A percentile compares a stretch with the other conserved stretches of the same genome.
Conservation (phyloP, 179 eudicot genomes). For the Pouteria campechiana region DNA sequence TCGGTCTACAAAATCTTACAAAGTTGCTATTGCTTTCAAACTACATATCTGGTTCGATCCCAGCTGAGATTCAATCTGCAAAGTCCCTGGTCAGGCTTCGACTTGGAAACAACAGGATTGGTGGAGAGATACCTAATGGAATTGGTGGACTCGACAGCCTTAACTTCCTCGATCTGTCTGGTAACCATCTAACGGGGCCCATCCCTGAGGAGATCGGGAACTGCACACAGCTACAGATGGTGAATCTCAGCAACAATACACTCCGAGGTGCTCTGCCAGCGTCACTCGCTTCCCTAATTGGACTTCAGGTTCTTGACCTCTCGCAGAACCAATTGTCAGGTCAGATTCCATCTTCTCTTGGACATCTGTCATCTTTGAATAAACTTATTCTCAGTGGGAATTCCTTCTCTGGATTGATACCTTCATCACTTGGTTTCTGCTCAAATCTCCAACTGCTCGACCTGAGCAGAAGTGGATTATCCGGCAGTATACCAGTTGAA, state of each 20-base stretch:
- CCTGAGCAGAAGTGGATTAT: slow-evolving; percentile 53
- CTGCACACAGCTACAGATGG: slow-evolving; percentile 62
- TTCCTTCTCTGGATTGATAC: slow-evolving; percentile 55
- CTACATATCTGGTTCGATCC: slow-evolving; percentile 71
- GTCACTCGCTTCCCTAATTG: slow-evolving; percentile 45
- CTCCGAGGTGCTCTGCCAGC: slow-evolving; percentile 52
- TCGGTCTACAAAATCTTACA: slow-evolving; percentile 57
- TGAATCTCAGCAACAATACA: slow-evolving; percentile 65
- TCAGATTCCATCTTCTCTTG: slow-evolving; percentile 42
- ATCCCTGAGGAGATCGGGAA: slow-evolving; percentile 60
- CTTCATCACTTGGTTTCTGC: slow-evolving; percentile 53
- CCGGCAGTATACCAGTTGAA: slow-evolving; percentile 54
- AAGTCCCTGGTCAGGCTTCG: slow-evolving; percentile 58
- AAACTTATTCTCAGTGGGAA: slow-evolving; percentile 50
- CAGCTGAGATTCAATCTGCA: slow-evolving; percentile 63
- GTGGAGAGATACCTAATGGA: slow-evolving; percentile 57
- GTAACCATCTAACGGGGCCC: slow-evolving; percentile 47
- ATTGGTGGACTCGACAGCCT: slow-evolving; percentile 57
- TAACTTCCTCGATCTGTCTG: slow-evolving; percentile 70
- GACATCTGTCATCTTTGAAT: slow-evolving; percentile 43
- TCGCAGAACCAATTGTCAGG: slow-evolving; percentile 56
- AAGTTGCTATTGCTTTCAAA: slow-evolving; percentile 71
- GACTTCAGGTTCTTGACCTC: slow-evolving; percentile 65
- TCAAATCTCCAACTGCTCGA: slow-evolving; percentile 67
- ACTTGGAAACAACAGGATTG: slow-evolving; percentile 50